Evolutionary conservation across 129 eudicot species (phyloP).

Genomic region (Helianthus tuberosus): DNA sequence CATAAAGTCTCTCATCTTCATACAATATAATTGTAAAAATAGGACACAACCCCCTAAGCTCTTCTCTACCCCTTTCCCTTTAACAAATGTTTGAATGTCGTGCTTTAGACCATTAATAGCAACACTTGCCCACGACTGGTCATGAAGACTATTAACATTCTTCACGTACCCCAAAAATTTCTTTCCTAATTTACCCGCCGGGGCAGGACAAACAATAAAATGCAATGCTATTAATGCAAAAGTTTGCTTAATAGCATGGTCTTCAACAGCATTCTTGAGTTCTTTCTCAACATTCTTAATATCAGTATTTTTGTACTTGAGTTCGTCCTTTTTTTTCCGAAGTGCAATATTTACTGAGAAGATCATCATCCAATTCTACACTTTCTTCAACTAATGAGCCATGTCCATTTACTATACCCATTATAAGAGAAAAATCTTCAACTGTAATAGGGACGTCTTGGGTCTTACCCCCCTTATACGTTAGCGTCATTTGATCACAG

Average conservation of each 20-base stretch:
- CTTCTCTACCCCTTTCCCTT: background rate
- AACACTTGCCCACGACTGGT: too few species aligned
- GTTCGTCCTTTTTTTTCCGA: background rate
- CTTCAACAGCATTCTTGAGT: too few species aligned
- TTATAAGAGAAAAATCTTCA: background rate
- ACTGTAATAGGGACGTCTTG: background rate
- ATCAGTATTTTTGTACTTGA: too few species aligned
- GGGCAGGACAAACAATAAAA: too few species aligned
- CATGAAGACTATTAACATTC: too few species aligned
- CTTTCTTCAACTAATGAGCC: background rate
- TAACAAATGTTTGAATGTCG: too few species aligned
- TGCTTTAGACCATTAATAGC: too few species aligned
- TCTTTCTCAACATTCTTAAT: too few species aligned
- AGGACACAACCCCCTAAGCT: slow-evolving; percentile 3
- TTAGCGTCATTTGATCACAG: background rate
- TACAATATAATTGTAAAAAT: slow-evolving; percentile 11
- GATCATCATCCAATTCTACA: background rate
- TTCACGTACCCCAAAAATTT: too few species aligned
- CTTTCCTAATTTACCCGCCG: background rate
- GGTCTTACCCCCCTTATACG: background rate
- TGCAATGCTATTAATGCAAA: too few species aligned
- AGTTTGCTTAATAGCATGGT: too few species aligned
- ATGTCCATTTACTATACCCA: background rate
- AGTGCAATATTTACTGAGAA: background rate
- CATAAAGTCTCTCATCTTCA: background rate